Conservation (phyloP, 176 grass and related monocot genomes). For the Luzula sylvatica region DNA sequence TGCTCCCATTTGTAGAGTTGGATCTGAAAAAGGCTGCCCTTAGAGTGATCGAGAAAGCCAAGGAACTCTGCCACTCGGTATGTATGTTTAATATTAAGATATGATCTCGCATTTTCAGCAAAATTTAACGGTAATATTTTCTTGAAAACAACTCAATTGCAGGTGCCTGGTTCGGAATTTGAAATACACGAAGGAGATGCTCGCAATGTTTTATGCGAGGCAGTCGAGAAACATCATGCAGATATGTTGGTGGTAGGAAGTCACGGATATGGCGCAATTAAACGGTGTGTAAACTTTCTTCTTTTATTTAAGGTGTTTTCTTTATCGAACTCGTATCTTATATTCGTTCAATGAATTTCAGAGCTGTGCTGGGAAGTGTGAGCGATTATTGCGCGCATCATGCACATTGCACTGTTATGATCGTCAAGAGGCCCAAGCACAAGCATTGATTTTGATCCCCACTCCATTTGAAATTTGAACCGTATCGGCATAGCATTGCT, state of each 20-base stretch:
- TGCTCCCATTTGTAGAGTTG: slow-evolving; percentile 53
- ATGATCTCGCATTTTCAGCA: too few relatives aligned
- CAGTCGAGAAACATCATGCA: slow-evolving; percentile 58
- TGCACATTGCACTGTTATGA: slow-evolving; percentile 88
- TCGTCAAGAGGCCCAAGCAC: slow-evolving; percentile 80
- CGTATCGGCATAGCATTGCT: too few relatives aligned
- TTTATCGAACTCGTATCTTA: background rate
- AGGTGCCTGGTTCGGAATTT: slow-evolving; percentile 48
- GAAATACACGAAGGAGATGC: slow-evolving; percentile 67
- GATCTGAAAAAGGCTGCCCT: slow-evolving; percentile 39
- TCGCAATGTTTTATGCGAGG: slow-evolving; percentile 63
- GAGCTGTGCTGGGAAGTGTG: slow-evolving; percentile 78
- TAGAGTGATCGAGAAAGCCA: slow-evolving; percentile 52
- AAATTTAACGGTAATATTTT: too few relatives aligned
- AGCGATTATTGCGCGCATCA: slow-evolving; percentile 84
- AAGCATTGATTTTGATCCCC: slow-evolving; percentile 39
- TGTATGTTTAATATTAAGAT: slow-evolving; percentile 1
- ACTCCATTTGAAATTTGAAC: too few relatives aligned
- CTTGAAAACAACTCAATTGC: too few relatives aligned
- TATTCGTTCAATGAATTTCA: slow-evolving; percentile 15
- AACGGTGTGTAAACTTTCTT: slow-evolving; percentile 44
- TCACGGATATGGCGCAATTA: slow-evolving; percentile 83
- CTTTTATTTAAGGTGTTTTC: slow-evolving; percentile 1
- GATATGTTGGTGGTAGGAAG: slow-evolving; percentile 81
- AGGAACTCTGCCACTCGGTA: slow-evolving; percentile 41